Conservation (phyloP, 1,139 yeast genomes). For the Hanseniaspora sp. region DNA sequence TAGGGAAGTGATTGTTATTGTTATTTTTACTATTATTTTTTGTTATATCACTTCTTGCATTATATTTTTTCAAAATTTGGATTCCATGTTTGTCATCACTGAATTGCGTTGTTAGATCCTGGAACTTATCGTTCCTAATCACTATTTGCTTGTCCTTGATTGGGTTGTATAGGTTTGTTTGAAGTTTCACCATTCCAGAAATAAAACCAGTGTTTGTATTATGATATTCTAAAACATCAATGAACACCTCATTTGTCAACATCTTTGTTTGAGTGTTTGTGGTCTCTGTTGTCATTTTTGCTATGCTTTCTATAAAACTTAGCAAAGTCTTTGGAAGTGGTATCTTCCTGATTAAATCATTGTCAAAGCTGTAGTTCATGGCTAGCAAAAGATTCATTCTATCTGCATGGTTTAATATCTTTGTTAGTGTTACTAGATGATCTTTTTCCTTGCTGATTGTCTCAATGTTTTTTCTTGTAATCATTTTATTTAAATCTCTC, state of each 20-base stretch:
- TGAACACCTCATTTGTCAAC: slow-evolving; percentile 9
- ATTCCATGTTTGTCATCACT: slow-evolving; percentile 10
- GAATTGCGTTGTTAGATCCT: neutral
- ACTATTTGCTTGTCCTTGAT: neutral
- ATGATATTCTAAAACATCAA: slow-evolving; percentile 10
- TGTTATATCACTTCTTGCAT: no score
- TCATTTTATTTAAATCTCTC: slow-evolving; percentile 13
- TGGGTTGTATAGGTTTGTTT: slow-evolving; percentile 2
- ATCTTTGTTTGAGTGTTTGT: slow-evolving; percentile 4
- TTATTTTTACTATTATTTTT: neutral
- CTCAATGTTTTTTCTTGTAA: neutral
- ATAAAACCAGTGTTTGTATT: neutral
- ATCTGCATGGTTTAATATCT: slow-evolving; percentile 9
- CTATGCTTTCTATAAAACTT: slow-evolving; percentile 4
- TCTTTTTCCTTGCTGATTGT: slow-evolving; percentile 5
- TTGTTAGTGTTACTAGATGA: slow-evolving; percentile 5
- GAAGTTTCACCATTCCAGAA: neutral
- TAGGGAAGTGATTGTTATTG: slow-evolving; percentile 1
- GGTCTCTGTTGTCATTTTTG: slow-evolving; percentile 3
- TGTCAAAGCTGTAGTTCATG: slow-evolving; percentile 1
- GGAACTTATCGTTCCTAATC: slow-evolving; percentile 10
- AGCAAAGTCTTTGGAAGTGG: slow-evolving; percentile 10
- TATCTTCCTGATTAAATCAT: neutral
- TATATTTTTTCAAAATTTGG: slow-evolving; percentile 4
- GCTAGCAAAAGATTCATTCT: slow-evolving; percentile 11